Base-by-base conservation (phyloP, 73 alveolate genomes). In the Tetrahymena malaccensis region DNA sequence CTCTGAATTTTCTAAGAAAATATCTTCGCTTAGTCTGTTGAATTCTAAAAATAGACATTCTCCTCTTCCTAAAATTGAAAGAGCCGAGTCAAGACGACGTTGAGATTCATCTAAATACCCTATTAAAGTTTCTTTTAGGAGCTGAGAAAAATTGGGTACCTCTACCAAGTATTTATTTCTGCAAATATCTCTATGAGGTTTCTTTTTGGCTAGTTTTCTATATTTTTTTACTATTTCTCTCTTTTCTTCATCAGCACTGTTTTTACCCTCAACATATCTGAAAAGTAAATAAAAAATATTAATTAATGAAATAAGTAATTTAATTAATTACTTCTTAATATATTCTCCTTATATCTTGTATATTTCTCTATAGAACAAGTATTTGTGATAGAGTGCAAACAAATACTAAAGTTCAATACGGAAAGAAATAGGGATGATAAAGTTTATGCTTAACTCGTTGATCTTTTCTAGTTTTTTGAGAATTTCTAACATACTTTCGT, bases 1-100 rank as follows among this genome's bases (percentile, higher is more conserved):
- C 43, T 94, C 96, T n/a, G 94, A 94, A 84, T 43, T 94, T 13
- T 84, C 94, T 3, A 85, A 44, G 33, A 94, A 43, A 10, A 94
- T 94, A 21, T 94, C 96, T 94, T 85, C 96, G 38, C 94, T 85
- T 84, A 85, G 34, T 43, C 96, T 83, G 35, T 94, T 85, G 40
- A 27, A 94, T 94, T 94, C 96, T 43, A 94, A 94, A 43, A 94
- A 94, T 33, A 94, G 84, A 85, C 95, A 94, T 43, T 94, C 96
- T 94, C 96, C 96, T 56, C 96, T 94, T 25, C 89, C 89, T 25
- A 94, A 43, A 10, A 94, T 94, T 37, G 93, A 70, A 16, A 94
- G 55, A 27, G 96, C 96, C 34, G 93, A 85, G 15, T 43, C 70
- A 34, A 94, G 93, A 33, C 95, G 57, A 43, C 93, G 95, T 34